phyloP scores from a whole-genome alignment of 1,284 basidiomycete genomes.

The Kalmanozyma brasiliensis region DNA sequence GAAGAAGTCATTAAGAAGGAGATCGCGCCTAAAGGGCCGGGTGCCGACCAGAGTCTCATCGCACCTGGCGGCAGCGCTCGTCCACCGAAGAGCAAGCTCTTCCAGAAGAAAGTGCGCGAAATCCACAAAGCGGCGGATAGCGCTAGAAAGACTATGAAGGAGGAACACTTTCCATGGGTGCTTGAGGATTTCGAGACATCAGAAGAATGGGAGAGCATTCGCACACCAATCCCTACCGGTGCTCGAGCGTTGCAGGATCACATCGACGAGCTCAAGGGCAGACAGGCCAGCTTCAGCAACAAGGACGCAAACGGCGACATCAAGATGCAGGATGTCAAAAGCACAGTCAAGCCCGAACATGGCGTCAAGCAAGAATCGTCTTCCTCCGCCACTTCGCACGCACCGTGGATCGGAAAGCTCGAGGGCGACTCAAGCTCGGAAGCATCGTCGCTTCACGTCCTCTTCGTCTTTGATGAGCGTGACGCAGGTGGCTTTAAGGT shows the following conservation, averaged over 20 bases:
- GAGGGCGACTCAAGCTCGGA: conserved; percentile 63
- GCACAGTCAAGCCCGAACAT: conserved; percentile 25
- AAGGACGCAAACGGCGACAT: conserved; percentile 34
- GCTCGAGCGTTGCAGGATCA: conserved; percentile 51
- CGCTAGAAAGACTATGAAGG: conserved; percentile 61
- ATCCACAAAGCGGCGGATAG: conserved; percentile 64
- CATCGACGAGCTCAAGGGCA: conserved; percentile 45
- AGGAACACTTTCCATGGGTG: conserved; percentile 66
- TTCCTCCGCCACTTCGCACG: conserved; percentile 46
- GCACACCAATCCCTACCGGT: conserved; percentile 54
- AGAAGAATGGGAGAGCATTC: conserved; percentile 63
- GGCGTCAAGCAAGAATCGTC: conserved; percentile 35
- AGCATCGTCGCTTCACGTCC: conserved; percentile 61
- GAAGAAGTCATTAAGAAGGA: conserved; percentile 47
- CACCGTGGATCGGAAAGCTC: conserved; percentile 67
- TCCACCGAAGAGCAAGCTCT: conserved; percentile 50
- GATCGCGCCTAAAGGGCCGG: conserved; percentile 32
- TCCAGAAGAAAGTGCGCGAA: conserved; percentile 65
- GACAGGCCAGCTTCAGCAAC: conserved; percentile 2
- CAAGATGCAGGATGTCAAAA: conserved; percentile 19
- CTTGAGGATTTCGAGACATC: conserved; percentile 66
- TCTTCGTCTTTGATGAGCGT: conserved; percentile 66
- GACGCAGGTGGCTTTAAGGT: conserved; percentile 65
- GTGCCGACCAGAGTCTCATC: conserved; percentile 48
- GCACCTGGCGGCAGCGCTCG: conserved; percentile 47